phyloP scores from a whole-genome alignment of 805 yeast genomes.

The Isabelozyma pseudorhagii region DNA sequence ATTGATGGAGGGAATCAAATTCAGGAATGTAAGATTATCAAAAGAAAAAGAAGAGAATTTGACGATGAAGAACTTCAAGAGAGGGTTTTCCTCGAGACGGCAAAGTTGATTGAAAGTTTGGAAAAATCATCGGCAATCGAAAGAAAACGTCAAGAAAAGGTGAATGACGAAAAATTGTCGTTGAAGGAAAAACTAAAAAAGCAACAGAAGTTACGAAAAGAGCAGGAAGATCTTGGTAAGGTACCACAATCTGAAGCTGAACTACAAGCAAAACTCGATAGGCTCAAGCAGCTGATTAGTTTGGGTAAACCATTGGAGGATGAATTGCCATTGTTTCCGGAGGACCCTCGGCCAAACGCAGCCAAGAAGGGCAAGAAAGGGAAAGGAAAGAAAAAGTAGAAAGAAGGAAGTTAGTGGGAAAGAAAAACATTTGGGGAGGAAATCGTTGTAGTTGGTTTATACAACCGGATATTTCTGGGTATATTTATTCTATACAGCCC shows the following conservation, averaged over 20 bases:
- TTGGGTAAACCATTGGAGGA: slow-evolving; percentile 8
- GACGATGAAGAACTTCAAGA: slow-evolving; percentile 60
- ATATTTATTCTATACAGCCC: no score
- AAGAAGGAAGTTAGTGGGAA: no score
- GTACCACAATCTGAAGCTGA: slow-evolving; percentile 36
- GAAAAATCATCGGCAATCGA: slow-evolving; percentile 74
- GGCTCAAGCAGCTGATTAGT: slow-evolving; percentile 21
- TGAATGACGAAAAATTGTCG: slow-evolving; percentile 12
- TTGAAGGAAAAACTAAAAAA: slow-evolving; percentile 14
- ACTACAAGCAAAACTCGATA: slow-evolving; percentile 30
- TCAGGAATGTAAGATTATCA: slow-evolving; percentile 63
- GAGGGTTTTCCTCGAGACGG: slow-evolving; percentile 59
- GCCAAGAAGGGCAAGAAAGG: not conserved
- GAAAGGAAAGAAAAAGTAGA: not conserved
- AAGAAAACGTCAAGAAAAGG: slow-evolving; percentile 31
- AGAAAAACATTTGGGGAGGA: no score
- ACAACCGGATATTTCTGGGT: no score
- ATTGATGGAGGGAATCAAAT: slow-evolving; percentile 66
- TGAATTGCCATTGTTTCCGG: slow-evolving; percentile 26
- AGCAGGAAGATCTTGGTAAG: slow-evolving; percentile 21
- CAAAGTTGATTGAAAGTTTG: slow-evolving; percentile 48
- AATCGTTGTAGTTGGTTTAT: no score
- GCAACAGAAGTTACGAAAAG: slow-evolving; percentile 11
- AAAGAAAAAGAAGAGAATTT: slow-evolving; percentile 59
- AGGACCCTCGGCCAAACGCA: slow-evolving; percentile 1